Evolutionary conservation across 768 basidiomycete genomes (phyloP).

Genomic region (Wakefieldia striispora): DNA sequence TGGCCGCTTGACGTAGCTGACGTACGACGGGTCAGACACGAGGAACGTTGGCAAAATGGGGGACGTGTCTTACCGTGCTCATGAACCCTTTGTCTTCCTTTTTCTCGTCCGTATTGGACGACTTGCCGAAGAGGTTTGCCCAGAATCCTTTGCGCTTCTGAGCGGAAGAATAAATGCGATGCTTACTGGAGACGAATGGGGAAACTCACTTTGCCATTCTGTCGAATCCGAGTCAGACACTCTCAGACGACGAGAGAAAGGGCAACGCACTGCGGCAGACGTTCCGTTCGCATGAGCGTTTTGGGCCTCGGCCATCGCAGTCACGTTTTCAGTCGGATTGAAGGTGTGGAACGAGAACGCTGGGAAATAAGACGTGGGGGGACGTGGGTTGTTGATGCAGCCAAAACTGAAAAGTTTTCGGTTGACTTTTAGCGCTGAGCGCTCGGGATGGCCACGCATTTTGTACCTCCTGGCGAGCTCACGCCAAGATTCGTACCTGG

Average conservation of each 20-base stretch:
- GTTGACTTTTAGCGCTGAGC: too few species aligned
- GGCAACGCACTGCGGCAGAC: background rate
- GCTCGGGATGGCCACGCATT: too few species aligned
- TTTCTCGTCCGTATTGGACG: conserved; percentile 3
- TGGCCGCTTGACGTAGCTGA: background rate
- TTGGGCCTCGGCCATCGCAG: conserved; percentile 3
- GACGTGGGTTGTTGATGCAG: conserved; percentile 1
- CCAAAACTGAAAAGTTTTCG: background rate
- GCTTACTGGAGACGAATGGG: background rate
- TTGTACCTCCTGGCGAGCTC: too few species aligned
- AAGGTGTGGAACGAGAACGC: background rate
- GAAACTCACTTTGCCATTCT: conserved; percentile 10
- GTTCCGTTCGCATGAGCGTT: background rate
- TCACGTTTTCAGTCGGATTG: background rate
- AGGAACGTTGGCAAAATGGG: background rate
- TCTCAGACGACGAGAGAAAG: background rate
- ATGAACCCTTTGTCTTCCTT: conserved; percentile 4
- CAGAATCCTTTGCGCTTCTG: conserved; percentile 21
- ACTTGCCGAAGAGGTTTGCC: conserved; percentile 5
- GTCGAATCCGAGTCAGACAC: background rate
- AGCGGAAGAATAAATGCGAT: background rate
- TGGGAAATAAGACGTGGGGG: background rate
- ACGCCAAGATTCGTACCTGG: too few species aligned
- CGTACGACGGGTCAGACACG: too few species aligned
- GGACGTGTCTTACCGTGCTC: conserved; percentile 3